Conservation (phyloP, 352 stramenopile genomes). For the Pilasporangium apinafurcum region DNA sequence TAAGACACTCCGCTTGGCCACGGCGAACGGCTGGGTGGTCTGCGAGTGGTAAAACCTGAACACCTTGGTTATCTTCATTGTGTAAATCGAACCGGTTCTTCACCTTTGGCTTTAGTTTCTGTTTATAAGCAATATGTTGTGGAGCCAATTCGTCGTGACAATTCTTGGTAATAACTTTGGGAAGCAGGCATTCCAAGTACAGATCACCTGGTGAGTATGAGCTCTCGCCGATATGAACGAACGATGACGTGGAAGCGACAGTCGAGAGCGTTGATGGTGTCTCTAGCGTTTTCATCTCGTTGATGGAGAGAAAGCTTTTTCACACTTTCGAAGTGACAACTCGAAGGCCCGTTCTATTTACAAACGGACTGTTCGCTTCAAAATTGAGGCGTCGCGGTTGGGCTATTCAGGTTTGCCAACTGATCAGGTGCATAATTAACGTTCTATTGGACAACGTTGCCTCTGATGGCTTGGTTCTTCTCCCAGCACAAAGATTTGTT, state of each 20-base stretch:
- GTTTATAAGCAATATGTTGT: too few species aligned
- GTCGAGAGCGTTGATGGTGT: constrained; percentile 11
- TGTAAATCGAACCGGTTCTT: background rate
- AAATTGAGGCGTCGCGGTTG: too few species aligned
- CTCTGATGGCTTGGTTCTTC: constrained; percentile 34
- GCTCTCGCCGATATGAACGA: constrained; percentile 41
- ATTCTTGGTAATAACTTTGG: constrained; percentile 11
- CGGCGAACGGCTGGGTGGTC: constrained; percentile 43
- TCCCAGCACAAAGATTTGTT: constrained; percentile 53
- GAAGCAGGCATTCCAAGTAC: constrained; percentile 53
- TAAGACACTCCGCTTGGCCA: constrained; percentile 54
- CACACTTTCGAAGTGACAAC: background rate
- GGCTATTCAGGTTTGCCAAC: too few species aligned
- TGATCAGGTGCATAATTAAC: too few species aligned
- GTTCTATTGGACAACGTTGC: background rate
- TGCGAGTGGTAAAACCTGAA: constrained; percentile 31
- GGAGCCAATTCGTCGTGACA: too few species aligned
- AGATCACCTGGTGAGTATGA: constrained; percentile 54
- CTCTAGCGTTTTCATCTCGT: constrained; percentile 7
- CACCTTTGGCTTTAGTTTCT: background rate
- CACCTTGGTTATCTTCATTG: constrained; percentile 5
- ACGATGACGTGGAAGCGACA: constrained; percentile 19
- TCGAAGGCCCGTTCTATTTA: background rate
- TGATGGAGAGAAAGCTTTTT: background rate
- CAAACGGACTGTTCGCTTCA: background rate